A percentile compares a stretch with the other conserved stretches of the same genome.
phyloP scores from a whole-genome alignment of 306 rosid genomes.

The Urtica urens region DNA sequence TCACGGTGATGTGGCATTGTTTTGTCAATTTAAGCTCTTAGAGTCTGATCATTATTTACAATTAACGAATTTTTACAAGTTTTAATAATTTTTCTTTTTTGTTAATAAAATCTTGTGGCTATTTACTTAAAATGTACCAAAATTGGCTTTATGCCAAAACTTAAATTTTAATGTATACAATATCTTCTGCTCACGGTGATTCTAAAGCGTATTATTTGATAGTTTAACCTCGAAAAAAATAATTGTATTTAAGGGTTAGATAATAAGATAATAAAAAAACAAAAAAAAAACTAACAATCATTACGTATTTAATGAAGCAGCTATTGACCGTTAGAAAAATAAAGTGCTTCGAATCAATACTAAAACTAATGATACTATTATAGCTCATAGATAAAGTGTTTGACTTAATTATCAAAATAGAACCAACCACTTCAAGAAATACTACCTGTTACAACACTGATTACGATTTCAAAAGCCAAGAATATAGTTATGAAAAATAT shows the following conservation, averaged over 20 bases:
- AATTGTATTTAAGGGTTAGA: not conserved
- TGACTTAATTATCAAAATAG: conserved; percentile 7
- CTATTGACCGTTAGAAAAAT: not conserved
- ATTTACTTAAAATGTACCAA: too few relatives aligned
- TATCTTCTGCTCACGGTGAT: too few relatives aligned
- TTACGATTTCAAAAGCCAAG: not conserved
- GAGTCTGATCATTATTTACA: too few relatives aligned
- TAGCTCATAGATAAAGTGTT: not conserved
- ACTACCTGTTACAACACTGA: conserved; percentile 13
- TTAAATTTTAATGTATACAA: too few relatives aligned
- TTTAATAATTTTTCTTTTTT: too few relatives aligned
- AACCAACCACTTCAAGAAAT: conserved; percentile 16
- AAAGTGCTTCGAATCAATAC: not conserved
- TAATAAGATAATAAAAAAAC: not conserved
- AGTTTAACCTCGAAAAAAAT: too few relatives aligned
- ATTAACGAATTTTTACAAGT: too few relatives aligned
- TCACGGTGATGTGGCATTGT: too few relatives aligned
- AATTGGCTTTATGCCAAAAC: too few relatives aligned
- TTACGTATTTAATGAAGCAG: not conserved
- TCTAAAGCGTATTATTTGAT: too few relatives aligned
- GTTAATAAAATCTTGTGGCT: too few relatives aligned
- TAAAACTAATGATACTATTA: not conserved
- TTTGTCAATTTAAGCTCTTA: too few relatives aligned
- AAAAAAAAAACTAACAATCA: not conserved
- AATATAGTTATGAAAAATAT: not conserved